A percentile compares a stretch with the other conserved stretches of the same genome.
Conservation (phyloP, 768 basidiomycete species). For the Phallus indusiatus region DNA sequence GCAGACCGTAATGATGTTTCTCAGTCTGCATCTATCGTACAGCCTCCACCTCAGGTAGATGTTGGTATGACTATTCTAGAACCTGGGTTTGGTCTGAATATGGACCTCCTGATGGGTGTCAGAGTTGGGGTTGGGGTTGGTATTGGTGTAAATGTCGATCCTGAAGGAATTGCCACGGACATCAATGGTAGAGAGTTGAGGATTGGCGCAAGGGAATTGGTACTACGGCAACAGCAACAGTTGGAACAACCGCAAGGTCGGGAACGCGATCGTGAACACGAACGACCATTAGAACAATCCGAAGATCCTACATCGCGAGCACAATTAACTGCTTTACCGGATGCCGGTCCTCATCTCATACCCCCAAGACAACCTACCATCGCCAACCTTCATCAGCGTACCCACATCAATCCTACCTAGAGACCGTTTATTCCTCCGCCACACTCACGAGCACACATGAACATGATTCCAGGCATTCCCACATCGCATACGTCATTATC, state of each 20-base stretch:
- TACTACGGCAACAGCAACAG: conserved; percentile 21
- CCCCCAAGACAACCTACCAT: background rate
- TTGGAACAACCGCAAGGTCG: background rate
- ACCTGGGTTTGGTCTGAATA: conserved; percentile 13
- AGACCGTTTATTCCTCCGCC: background rate
- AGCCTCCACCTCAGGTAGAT: conserved; percentile 7
- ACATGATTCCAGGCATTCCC: background rate
- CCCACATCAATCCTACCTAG: background rate
- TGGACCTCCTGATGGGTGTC: conserved; percentile 11
- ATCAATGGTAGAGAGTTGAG: conserved; percentile 1
- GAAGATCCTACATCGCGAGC: background rate
- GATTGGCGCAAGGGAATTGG: background rate
- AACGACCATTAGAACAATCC: conserved; percentile 1
- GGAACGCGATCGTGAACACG: conserved; percentile 1
- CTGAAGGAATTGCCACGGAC: background rate
- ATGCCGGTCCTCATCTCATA: background rate
- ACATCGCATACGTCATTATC: background rate
- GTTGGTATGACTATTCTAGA: conserved; percentile 2
- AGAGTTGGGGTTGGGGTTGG: conserved; percentile 5
- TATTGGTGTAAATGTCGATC: background rate
- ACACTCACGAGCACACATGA: background rate
- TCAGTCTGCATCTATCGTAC: conserved; percentile 7
- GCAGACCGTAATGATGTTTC: background rate
- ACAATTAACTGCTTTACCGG: background rate
- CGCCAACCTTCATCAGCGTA: background rate